Percentiles rank a stretch among this genome's conserved stretches.
Evolutionary conservation across 2,329 filamentous ascomycete genomes (phyloP).

Genomic region (Ciborinia camelliae): DNA sequence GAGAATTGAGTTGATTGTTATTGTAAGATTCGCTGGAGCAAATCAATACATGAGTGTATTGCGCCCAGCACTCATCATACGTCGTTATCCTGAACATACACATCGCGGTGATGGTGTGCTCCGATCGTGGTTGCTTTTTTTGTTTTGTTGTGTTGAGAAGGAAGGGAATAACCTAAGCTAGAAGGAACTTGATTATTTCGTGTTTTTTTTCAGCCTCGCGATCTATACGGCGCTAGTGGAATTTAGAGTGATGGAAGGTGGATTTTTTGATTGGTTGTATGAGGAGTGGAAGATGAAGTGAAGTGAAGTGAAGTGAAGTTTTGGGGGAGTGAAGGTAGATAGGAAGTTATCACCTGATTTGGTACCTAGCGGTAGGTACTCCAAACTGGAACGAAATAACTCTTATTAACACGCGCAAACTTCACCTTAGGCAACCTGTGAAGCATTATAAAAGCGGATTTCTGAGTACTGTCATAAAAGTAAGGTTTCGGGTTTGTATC

Average conservation of each 20-base stretch:
- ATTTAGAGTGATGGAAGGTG: too few species aligned
- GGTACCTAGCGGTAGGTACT: background rate
- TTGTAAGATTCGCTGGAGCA: background rate
- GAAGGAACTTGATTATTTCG: background rate
- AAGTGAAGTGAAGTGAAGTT: constrained; percentile 13
- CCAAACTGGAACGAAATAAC: background rate
- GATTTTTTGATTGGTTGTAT: background rate
- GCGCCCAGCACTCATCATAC: constrained; percentile 6
- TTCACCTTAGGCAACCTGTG: background rate
- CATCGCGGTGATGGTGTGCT: background rate
- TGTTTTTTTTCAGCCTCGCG: constrained; percentile 3
- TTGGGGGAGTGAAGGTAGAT: background rate
- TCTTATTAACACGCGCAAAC: background rate
- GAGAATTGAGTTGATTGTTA: background rate
- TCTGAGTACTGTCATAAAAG: background rate
- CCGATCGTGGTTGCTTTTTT: background rate
- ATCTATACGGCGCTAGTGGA: background rate
- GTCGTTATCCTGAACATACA: constrained; percentile 4
- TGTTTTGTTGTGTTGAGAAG: background rate
- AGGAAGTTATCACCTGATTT: background rate
- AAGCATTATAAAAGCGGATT: background rate
- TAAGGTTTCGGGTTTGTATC: background rate
- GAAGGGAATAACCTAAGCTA: background rate
- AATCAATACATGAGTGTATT: constrained; percentile 8
- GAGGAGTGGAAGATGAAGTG: background rate